Base-by-base conservation (phyloP, 78 protist species). In the Blattamonas nauphoetae region DNA sequence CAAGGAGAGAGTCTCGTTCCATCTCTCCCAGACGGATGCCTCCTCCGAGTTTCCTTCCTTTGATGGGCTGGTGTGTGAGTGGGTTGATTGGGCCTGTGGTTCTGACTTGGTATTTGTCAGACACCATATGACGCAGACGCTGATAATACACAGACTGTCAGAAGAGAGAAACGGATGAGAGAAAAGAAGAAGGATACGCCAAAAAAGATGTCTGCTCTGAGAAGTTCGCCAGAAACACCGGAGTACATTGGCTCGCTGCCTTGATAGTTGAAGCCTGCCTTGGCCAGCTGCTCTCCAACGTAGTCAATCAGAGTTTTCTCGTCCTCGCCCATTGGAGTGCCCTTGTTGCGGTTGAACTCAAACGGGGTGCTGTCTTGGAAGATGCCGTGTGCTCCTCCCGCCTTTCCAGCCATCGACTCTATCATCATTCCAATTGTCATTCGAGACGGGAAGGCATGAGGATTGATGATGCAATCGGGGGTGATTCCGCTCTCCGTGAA, bases 11-110 rank as follows among this genome's bases (percentile, higher is more conserved):
- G 43, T 98, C 99, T 41, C 99, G 96, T 89, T 98, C 99, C 99
- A 98, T 98, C 89, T 98, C 99, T 32, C 99, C 99, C 3, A 97
- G 94, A n/a, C 99, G 98, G 42, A 98, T 94, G 45, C 99, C 98
- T 79, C 94, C 92, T 11, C 91, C 91, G 1, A 44, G 33, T 85
- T 96, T 94, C 42, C 96, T 86, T 21, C 95, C 95, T 90, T 98
- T 96, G 88, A 98, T 87, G 6, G 99, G 99, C 93, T 98, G 99
- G 33, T 88, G 91, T 2, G 99, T 97, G 41, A 91, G 38, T 1
- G 33, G 2, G 90, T 96, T 86, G 33, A 95, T 90, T 33, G 94
- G 95, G n/a, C 99, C 98, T 0, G 87, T 84, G 33, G 97, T 38
- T 4, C 99, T 89, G n/a, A 97, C 99, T 79, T 98, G 99, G 92